A percentile compares a stretch with the other conserved stretches of the same genome.
phyloP scores from a whole-genome alignment of 2,329 filamentous ascomycete genomes.

The Pezicula neosporulosa region DNA sequence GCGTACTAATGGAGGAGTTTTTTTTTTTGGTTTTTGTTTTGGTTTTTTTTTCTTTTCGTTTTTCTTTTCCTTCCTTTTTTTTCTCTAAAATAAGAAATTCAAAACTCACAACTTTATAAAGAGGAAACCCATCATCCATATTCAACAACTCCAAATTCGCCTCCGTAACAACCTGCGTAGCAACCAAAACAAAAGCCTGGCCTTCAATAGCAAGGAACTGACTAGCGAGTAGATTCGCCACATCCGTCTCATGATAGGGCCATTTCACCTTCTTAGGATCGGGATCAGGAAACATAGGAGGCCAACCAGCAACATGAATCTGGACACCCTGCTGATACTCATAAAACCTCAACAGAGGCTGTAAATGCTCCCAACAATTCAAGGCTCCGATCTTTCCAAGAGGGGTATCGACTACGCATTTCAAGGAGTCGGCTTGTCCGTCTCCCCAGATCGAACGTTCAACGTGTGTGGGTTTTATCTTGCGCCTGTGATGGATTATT shows the following conservation, averaged over 20 bases:
- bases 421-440: slow-evolving; percentile 52
- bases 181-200: slow-evolving; percentile 6
- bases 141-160: slow-evolving; percentile 3
- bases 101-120: background rate
- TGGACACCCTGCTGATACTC: slow-evolving; percentile 7
- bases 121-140: background rate
- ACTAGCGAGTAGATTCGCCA: background rate
- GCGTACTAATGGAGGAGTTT: no score
- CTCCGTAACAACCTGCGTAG: slow-evolving; percentile 9
- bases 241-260: background rate
- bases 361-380: slow-evolving; percentile 44
- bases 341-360: slow-evolving; percentile 12
- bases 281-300: slow-evolving; percentile 3
- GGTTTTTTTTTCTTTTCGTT: no score
- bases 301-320: slow-evolving; percentile 11
- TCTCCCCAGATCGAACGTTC: slow-evolving; percentile 49
- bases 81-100: no score
- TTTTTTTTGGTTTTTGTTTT: no score
- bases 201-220: slow-evolving; percentile 10
- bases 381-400: slow-evolving; percentile 7
- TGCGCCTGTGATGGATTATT: slow-evolving; percentile 41
- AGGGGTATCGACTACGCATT: slow-evolving; percentile 43
- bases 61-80: no score
- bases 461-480: slow-evolving; percentile 42
- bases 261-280: background rate